phyloP scores from a whole-genome alignment of 257 asterid genomes.

The Primulina tabacum region DNA sequence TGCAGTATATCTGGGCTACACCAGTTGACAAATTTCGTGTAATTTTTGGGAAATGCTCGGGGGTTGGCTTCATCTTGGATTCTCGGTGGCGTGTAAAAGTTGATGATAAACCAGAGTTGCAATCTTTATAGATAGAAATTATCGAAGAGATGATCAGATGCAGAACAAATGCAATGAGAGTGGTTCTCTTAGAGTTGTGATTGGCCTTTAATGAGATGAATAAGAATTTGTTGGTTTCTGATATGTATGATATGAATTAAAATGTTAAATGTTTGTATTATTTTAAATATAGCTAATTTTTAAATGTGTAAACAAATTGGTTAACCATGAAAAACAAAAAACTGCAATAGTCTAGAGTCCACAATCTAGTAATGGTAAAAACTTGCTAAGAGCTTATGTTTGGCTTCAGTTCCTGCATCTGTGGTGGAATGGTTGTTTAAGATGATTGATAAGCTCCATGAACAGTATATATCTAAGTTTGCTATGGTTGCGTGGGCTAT shows the following conservation, averaged over 20 bases:
- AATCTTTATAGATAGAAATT: slow-evolving; percentile 20
- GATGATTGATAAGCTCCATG: too few relatives aligned
- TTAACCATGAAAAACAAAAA: neutral
- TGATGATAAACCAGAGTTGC: slow-evolving; percentile 3
- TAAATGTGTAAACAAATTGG: neutral
- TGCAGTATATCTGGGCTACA: slow-evolving; percentile 1
- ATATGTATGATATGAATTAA: slow-evolving; percentile 23
- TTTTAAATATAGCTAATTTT: neutral
- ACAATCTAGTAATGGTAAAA: neutral
- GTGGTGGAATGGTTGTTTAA: too few relatives aligned
- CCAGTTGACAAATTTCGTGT: slow-evolving; percentile 7
- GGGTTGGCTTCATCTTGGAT: neutral
- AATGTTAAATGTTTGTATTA: slow-evolving; percentile 6
- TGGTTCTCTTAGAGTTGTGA: neutral
- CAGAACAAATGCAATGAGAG: slow-evolving; percentile 15
- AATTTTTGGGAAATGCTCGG: neutral
- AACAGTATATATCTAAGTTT: too few relatives aligned
- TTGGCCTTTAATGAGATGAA: slow-evolving; percentile 20
- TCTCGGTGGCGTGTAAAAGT: slow-evolving; percentile 4
- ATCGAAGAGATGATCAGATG: slow-evolving; percentile 13
- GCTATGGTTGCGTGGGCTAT: too few relatives aligned
- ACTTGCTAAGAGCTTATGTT: too few relatives aligned
- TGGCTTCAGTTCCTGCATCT: too few relatives aligned
- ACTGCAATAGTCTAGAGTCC: too few relatives aligned
- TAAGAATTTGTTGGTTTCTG: slow-evolving; percentile 12